Conservation (phyloP, 176 grass and related monocot species). For the Oryza glumipatula region DNA sequence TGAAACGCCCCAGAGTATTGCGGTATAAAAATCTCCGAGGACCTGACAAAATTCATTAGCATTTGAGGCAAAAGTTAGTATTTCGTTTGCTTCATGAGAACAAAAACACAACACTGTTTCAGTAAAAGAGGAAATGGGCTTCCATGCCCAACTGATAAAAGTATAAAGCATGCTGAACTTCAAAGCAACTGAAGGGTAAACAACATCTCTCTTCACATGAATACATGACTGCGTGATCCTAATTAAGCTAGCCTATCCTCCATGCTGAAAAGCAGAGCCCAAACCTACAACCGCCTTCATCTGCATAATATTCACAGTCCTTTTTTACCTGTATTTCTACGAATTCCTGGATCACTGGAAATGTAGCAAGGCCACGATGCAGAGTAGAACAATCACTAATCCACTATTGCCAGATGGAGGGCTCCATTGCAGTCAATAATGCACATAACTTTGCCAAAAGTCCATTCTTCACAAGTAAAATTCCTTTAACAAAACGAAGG, state of each 20-base stretch:
- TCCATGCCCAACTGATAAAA: neutral
- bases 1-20: conserved; percentile 83
- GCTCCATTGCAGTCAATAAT: neutral
- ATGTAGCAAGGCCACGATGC: neutral
- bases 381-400: neutral
- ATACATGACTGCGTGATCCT: conserved; percentile 8
- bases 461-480: conserved; percentile 4
- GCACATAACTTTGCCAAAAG: conserved; percentile 19
- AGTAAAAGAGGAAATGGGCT: neutral
- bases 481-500: neutral
- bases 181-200: neutral
- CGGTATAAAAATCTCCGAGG: conserved; percentile 84
- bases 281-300: neutral
- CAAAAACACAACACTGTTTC: neutral
- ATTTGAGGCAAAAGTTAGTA: conserved; percentile 7
- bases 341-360: conserved; percentile 10
- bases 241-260: conserved; percentile 8
- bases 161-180: neutral
- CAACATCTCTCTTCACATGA: neutral
- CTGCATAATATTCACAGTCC: neutral
- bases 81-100: neutral
- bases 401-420: conserved; percentile 8
- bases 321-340: neutral
- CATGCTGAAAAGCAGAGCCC: neutral
- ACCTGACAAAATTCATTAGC: conserved; percentile 57